A percentile compares a stretch with the other conserved stretches of the same genome.
phyloP scores from a whole-genome alignment of 140 eudicot species.

The Cichorium intybus region DNA sequence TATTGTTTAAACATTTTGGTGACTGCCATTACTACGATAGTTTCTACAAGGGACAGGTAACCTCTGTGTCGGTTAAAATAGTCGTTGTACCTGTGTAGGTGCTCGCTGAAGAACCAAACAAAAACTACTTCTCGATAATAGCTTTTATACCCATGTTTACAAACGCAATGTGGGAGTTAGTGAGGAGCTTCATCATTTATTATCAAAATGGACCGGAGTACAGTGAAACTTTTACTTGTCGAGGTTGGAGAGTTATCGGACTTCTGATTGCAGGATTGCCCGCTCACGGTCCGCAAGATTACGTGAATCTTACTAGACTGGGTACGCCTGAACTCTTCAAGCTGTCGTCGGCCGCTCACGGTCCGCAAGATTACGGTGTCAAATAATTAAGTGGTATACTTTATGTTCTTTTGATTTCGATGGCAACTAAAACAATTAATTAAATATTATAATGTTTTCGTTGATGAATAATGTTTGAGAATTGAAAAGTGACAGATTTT shows the following conservation, averaged over 20 bases:
- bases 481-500: too few species aligned
- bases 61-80: not conserved
- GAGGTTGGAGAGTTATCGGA: slow-evolving; percentile 38
- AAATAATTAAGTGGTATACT: not conserved
- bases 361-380: not conserved
- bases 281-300: slow-evolving; percentile 51
- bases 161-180: slow-evolving; percentile 50
- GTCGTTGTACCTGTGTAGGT: slow-evolving; percentile 27
- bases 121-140: slow-evolving; percentile 50
- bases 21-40: slow-evolving; percentile 42
- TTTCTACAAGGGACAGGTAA: slow-evolving; percentile 47
- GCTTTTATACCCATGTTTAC: slow-evolving; percentile 41
- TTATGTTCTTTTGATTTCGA: too few species aligned
- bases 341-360: not conserved
- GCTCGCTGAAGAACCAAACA: slow-evolving; percentile 59
- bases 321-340: slow-evolving; percentile 32
- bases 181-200: slow-evolving; percentile 44
- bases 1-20: slow-evolving; percentile 60
- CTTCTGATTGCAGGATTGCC: slow-evolving; percentile 50
- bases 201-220: slow-evolving; percentile 37
- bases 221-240: slow-evolving; percentile 34
- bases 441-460: too few species aligned
- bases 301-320: slow-evolving; percentile 44
- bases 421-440: too few species aligned
- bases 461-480: too few species aligned